Percentiles rank a stretch among this genome's conserved stretches.
Evolutionary conservation across 208 protist species (phyloP).

Genomic region (Trypanosoma platydactyli): DNA sequence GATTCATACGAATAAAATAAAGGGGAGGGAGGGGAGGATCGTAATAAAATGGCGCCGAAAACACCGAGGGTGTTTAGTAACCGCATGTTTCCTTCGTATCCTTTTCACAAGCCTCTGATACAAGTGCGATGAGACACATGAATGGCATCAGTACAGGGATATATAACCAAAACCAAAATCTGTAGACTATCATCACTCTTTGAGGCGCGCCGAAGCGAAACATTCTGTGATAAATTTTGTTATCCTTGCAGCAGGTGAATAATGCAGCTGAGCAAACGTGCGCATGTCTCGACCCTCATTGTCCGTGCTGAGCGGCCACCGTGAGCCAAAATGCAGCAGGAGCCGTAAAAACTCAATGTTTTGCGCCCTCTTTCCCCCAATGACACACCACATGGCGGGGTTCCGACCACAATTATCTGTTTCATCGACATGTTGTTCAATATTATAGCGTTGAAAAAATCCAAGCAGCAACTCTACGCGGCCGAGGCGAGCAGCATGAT

Average conservation of each 20-base stretch:
- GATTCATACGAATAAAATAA: no score
- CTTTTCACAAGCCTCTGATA: no score
- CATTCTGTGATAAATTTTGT: constrained; percentile 16
- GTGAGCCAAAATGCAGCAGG: constrained; percentile 41
- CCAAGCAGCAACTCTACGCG: constrained; percentile 23
- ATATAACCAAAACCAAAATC: constrained; percentile 3
- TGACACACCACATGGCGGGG: constrained; percentile 56
- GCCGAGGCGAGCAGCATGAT: constrained; percentile 53
- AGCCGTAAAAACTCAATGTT: constrained; percentile 36
- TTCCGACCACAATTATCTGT: constrained; percentile 40
- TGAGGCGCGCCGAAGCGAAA: neutral
- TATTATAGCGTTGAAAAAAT: constrained; percentile 32
- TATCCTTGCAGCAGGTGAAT: neutral
- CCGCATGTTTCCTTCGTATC: no score
- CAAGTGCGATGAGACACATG: constrained; percentile 7
- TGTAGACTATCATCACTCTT: neutral
- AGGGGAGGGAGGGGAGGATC: no score
- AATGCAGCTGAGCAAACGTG: constrained; percentile 19
- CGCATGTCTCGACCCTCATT: constrained; percentile 34
- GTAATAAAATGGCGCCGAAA: no score
- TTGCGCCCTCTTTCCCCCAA: constrained; percentile 19
- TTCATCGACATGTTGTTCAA: constrained; percentile 36
- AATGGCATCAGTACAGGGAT: constrained; percentile 14
- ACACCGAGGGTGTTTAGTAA: no score
- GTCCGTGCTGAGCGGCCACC: constrained; percentile 32